A percentile compares a stretch with the other conserved stretches of the same genome.
phyloP scores from a whole-genome alignment of 495 filamentous ascomycete genomes.

The Amniculicola lignicola region DNA sequence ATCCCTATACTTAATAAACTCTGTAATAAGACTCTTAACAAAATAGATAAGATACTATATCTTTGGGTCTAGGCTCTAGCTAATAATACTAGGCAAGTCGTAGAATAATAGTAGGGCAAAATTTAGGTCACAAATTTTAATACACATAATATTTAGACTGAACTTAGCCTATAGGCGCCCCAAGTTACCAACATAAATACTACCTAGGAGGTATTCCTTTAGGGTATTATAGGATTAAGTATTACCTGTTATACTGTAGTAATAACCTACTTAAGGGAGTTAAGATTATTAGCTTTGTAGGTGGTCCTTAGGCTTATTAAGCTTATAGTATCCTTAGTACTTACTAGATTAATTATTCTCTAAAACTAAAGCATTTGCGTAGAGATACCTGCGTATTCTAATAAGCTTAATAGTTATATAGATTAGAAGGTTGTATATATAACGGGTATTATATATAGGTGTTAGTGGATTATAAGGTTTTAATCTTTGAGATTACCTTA shows the following conservation, averaged over 20 bases:
- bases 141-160: constrained; percentile 69
- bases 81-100: constrained; percentile 77
- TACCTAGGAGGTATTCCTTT: neutral
- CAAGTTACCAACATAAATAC: neutral
- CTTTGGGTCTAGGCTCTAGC: constrained; percentile 56
- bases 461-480: constrained; percentile 62
- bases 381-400: constrained; percentile 67
- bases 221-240: constrained; percentile 54
- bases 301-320: constrained; percentile 41
- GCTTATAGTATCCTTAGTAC: constrained; percentile 44
- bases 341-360: constrained; percentile 30
- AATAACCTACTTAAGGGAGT: constrained; percentile 57
- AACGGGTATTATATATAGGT: constrained; percentile 76
- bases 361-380: constrained; percentile 50
- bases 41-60: constrained; percentile 63
- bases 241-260: constrained; percentile 69
- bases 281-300: constrained; percentile 41
- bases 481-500: constrained; percentile 74
- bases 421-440: constrained; percentile 61
- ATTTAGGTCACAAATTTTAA: constrained; percentile 67
- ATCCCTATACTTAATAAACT: constrained; percentile 61
- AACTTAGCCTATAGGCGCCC: constrained; percentile 60
- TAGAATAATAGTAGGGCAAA: constrained; percentile 73
- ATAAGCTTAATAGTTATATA: constrained; percentile 36
- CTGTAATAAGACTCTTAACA: constrained; percentile 63